Base-by-base conservation (phyloP, 2,329 filamentous ascomycete genomes). In the Myriosclerotinia curreyana region DNA sequence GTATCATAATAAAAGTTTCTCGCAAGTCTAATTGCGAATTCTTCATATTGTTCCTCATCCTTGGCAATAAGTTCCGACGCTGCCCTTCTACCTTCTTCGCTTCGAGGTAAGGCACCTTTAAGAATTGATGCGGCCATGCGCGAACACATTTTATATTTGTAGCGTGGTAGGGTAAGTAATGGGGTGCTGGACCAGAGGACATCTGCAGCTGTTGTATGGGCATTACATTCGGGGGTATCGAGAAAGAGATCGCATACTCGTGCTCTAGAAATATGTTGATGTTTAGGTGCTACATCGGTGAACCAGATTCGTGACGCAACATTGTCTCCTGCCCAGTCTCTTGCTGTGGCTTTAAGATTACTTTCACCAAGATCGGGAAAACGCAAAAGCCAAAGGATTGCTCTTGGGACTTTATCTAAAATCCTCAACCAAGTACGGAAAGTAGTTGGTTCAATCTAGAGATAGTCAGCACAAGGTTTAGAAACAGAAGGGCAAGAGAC, bases 61-160 rank as follows among this genome's bases (percentile, higher is more conserved):
- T 76, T 77, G 0, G 90, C 91, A 64, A 96, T 92, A 38, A 99
- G 81, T 65, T 97, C 92, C 22, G 78, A 75, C 0, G 88, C 88
- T 0, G 89, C 90, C 64, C 79, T 80, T 8, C 79, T 78, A 3
- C 94, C 92, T n/a, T 86, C 85, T 1, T 80, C 77, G 0, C 80
- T 82, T 69, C 86, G 88, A 0, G 95, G 95, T 4, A 99, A 79
- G 0, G 95, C 95, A 20, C 95, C 95, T 68, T 87, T 90, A 38
- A 99, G 82, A 64, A 99, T 98, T 14, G 92, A 96, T 8, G 95
- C 93, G 8, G 94, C 95, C 90, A 99, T 99, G 62, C 95, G 90
- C 51, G 92, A 96, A 77, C 95, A 99, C 95, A 99, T 99, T 77
- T 99, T 99, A 78, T 97, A 97, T 59, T 90, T 85, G 76, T 98